These are phyloP conservation scores for Nigrospora sphaerica DNA, from an alignment of 2,329 filamentous ascomycete genomes.

Conservation along the genomic window DNA sequence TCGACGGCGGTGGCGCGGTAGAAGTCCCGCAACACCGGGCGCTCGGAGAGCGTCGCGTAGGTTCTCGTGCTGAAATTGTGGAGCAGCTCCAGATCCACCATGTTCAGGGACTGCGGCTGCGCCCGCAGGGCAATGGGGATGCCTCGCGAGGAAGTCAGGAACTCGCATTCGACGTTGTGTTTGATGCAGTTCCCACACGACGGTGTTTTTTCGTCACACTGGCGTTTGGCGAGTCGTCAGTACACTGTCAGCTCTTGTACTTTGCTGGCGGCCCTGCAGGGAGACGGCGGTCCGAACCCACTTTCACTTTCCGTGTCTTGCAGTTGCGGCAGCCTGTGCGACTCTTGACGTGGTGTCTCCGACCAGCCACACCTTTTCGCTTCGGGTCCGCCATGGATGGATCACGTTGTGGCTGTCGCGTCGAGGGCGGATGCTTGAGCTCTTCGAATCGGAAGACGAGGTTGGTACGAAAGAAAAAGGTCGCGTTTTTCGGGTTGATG, in stretches of 20 bases:
- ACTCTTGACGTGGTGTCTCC: conserved; percentile 1
- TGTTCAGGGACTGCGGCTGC: conserved; percentile 8
- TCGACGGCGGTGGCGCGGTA: conserved; percentile 29
- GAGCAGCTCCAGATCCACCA: conserved; percentile 28
- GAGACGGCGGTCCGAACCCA: not conserved
- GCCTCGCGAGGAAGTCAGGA: not conserved
- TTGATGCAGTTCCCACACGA: conserved; percentile 10
- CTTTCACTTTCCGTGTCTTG: conserved; percentile 11
- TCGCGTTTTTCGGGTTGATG: not conserved
- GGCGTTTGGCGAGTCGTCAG: not conserved
- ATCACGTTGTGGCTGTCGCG: not conserved
- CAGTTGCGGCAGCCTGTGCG: conserved; percentile 7
- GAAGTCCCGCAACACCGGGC: conserved; percentile 17
- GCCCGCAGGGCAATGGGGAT: not conserved
- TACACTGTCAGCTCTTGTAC: not conserved
- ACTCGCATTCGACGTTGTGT: conserved; percentile 9
- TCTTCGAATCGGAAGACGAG: not conserved
- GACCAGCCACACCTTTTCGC: not conserved
- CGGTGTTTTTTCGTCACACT: conserved; percentile 11
- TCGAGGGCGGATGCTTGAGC: not conserved
- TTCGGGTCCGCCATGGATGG: not conserved
- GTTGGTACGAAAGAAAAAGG: not conserved
- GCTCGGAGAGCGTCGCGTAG: conserved; percentile 23
- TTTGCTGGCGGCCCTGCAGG: not conserved
- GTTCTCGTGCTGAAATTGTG: conserved; percentile 31